These are phyloP conservation scores for Myxozyma melibiosi DNA, from an alignment of 805 yeast species.

Conservation along the genomic window DNA sequence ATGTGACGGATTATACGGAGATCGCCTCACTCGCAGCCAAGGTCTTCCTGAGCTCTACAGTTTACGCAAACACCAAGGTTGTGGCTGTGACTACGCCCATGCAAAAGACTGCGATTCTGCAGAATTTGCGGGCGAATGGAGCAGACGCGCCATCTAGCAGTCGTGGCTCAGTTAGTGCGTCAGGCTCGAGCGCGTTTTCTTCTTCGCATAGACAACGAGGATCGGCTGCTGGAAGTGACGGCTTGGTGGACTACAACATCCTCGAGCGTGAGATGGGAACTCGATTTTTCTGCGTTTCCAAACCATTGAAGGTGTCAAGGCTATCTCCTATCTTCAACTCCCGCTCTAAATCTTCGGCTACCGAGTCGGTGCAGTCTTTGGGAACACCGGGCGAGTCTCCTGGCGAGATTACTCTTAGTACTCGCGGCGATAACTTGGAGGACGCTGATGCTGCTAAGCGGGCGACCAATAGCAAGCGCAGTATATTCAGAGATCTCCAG, in stretches of 20 bases:
- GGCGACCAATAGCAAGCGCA: background rate
- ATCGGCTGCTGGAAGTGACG: constrained; percentile 3
- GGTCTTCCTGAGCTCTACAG: constrained; percentile 20
- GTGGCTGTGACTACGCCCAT: constrained; percentile 33
- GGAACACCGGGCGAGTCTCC: background rate
- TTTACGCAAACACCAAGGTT: constrained; percentile 24
- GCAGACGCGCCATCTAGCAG: constrained; percentile 9
- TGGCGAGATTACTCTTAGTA: background rate
- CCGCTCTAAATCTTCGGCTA: background rate
- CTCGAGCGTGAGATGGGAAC: constrained; percentile 19
- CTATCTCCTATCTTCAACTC: constrained; percentile 21
- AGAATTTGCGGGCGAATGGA: constrained; percentile 24
- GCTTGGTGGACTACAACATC: constrained; percentile 15
- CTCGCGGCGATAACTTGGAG: background rate
- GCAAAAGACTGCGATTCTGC: constrained; percentile 36
- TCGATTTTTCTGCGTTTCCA: constrained; percentile 30
- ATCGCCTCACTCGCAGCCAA: constrained; percentile 27
- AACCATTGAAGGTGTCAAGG: constrained; percentile 30
- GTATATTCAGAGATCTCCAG: constrained; percentile 34
- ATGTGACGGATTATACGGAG: constrained; percentile 34
- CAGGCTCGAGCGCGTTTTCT: background rate
- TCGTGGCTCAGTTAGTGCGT: constrained; percentile 4
- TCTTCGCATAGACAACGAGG: background rate
- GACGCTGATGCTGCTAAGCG: constrained; percentile 1
- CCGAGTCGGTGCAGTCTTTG: background rate